Base-by-base conservation (phyloP, 441 rosid genomes). In the Dalechampia spathulata region DNA sequence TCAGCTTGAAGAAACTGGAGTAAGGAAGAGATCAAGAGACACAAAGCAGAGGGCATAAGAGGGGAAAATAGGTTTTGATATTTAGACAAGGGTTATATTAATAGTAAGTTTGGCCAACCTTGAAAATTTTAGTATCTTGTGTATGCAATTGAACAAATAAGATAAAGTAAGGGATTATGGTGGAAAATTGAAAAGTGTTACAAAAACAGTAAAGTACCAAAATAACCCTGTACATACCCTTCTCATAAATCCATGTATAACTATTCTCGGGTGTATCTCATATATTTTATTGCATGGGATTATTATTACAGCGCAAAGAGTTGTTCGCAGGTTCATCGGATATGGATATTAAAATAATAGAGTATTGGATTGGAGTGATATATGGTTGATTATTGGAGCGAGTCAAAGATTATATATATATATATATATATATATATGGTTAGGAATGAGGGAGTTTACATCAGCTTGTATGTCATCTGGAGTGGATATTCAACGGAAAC, bases 381-480 rank as follows among this genome's bases (percentile, higher is more conserved):
- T 7, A 52, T 51, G 41, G 30, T 43, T 42, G 41, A 61, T 49
- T 59, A 17, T 17, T 0, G 25, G 2, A 25, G 12, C 3, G n/a
- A n/a, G 50, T 30, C 40, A 15, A 47, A 27, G 7, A 5, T 2
- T 21, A 3, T 20, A 2, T 44, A 7, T 9, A 4, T 14, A 26
- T 14, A 2, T n/a, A n/a, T n/a, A n/a, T n/a, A n/a, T n/a, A n/a
- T n/a, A n/a, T n/a, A n/a, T n/a, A 30, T 30, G 34, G 8, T 3
- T 3, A 8, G 34, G 6, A 19, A 48, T 16, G 16, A 19, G 40
- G 60, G 14, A 44, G 28, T 49, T 64, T 34, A 19, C 62, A 36
- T 56, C 62, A 42, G 39, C 36, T 28, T 3, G 50, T 15, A 41
- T 7, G 58, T 50, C 57, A 64, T 42, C 38, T 8, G n/a, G n/a